phyloP scores from a whole-genome alignment of 306 rosid genomes.

The Acacia acuminata region DNA sequence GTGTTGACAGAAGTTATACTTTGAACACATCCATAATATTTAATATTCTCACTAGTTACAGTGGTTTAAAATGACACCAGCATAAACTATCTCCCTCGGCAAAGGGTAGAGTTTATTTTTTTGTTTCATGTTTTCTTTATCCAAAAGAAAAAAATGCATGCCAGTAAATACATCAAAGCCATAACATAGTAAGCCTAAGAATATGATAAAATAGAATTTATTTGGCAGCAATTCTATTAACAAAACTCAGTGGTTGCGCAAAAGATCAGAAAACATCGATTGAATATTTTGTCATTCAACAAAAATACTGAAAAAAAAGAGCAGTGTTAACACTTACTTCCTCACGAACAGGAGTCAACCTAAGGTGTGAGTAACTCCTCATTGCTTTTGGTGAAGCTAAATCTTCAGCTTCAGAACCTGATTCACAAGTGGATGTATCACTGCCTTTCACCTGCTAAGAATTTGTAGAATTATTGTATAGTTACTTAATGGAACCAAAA shows the following conservation, averaged over 20 bases:
- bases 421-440: constrained; percentile 97
- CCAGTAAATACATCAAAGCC: background rate
- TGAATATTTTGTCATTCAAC: background rate
- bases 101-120: background rate
- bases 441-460: constrained; percentile 81
- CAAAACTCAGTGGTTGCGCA: background rate
- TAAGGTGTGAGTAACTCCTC: constrained; percentile 81
- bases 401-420: constrained; percentile 98
- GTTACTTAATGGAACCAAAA: background rate
- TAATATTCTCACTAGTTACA: constrained; percentile 5
- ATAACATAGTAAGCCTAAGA: constrained; percentile 6
- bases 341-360: constrained; percentile 98
- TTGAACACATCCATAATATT: constrained; percentile 21
- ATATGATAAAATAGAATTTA: background rate
- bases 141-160: background rate
- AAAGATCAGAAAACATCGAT: background rate
- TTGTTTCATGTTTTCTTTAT: background rate
- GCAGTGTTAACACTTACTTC: constrained; percentile 63
- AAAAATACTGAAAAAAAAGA: background rate
- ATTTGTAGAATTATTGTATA: constrained; percentile 18
- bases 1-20: background rate
- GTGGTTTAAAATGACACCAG: background rate
- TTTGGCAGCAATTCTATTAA: background rate
- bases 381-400: constrained; percentile 87
- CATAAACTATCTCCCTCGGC: background rate